Evolutionary conservation across 2,329 filamentous ascomycete genomes (phyloP).

Genomic region (Xylaria sp.): DNA sequence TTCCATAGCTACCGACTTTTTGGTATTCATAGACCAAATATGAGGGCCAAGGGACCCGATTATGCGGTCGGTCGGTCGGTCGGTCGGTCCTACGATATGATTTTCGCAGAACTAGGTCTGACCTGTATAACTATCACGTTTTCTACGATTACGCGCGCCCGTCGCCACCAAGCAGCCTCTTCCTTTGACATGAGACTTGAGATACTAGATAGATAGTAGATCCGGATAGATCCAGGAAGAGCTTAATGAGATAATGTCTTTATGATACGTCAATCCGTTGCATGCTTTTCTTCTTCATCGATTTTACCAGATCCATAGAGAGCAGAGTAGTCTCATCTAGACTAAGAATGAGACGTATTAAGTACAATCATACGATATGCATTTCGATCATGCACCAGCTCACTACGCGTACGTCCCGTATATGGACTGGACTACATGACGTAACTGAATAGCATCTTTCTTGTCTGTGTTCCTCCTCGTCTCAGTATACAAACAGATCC

Average conservation of each 20-base stretch:
- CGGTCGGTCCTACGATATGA: not conserved
- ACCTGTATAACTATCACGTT: not conserved
- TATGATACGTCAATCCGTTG: not conserved
- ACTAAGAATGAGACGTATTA: too few species aligned
- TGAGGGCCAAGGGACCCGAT: not conserved
- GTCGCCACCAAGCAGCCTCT: not conserved
- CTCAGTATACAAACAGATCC: too few species aligned
- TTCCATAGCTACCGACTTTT: not conserved
- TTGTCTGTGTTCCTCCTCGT: too few species aligned
- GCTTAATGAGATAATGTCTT: slow-evolving; percentile 21
- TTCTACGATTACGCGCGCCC: not conserved
- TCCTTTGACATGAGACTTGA: not conserved
- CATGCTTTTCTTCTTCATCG: not conserved
- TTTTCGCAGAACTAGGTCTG: not conserved
- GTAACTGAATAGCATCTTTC: not conserved
- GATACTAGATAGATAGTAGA: slow-evolving; percentile 28
- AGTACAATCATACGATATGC: not conserved
- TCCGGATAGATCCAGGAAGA: slow-evolving; percentile 13
- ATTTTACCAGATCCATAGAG: not conserved
- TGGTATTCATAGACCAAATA: not conserved
- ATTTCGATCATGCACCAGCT: not conserved
- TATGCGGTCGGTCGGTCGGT: slow-evolving; percentile 1
- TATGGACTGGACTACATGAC: not conserved
- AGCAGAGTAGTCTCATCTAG: too few species aligned
- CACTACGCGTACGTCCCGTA: too few species aligned